Conservation (phyloP, 139 green algal species). For the Choricystis sp. region DNA sequence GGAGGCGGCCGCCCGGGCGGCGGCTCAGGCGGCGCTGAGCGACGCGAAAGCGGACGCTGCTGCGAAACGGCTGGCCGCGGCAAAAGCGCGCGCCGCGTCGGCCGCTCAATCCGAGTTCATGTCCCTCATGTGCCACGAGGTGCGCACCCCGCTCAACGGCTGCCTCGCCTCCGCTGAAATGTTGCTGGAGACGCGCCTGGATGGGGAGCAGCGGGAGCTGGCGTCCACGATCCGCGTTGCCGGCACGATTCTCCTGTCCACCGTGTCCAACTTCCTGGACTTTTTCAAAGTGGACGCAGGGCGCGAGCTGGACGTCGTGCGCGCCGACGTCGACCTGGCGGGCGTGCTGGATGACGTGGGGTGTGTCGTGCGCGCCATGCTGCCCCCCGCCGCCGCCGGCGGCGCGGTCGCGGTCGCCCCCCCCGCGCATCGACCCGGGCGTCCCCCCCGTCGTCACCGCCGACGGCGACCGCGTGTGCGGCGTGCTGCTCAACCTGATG, state of each 20-base stretch:
- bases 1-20: not conserved
- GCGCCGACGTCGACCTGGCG: constrained; percentile 28
- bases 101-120: constrained; percentile 61
- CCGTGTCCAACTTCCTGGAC: constrained; percentile 73
- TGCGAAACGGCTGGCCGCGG: not conserved
- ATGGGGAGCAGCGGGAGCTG: constrained; percentile 60
- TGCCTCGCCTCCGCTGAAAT: constrained; percentile 75
- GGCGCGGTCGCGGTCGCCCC: constrained; percentile 2
- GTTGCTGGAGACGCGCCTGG: constrained; percentile 58
- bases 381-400: constrained; percentile 17
- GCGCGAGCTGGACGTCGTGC: constrained; percentile 59
- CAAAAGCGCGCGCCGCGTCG: constrained; percentile 49
- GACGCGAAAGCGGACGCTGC: not conserved
- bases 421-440: not conserved
- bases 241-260: constrained; percentile 64
- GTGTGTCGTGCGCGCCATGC: constrained; percentile 70
- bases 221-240: constrained; percentile 60
- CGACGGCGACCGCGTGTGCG: constrained; percentile 46
- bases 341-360: constrained; percentile 55
- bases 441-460: constrained; percentile 13
- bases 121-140: constrained; percentile 46
- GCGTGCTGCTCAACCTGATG: constrained; percentile 74
- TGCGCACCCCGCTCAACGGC: constrained; percentile 68
- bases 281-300: constrained; percentile 75
- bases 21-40: not conserved